Percentiles rank a stretch among this genome's conserved stretches.
phyloP scores from a whole-genome alignment of 148 eudicot genomes.

The Tetragonia tetragonoides region DNA sequence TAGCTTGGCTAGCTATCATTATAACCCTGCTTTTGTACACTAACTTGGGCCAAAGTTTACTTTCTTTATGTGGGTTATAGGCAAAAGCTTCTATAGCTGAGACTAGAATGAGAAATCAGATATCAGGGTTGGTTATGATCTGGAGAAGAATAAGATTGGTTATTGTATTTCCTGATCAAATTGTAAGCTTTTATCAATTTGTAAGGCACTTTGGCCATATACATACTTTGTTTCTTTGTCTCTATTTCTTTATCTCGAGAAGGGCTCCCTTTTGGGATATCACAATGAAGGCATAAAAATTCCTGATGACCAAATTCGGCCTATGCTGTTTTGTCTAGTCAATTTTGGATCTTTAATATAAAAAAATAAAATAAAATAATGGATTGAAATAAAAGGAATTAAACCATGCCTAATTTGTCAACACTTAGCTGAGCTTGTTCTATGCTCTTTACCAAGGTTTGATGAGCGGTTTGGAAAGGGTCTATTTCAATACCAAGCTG shows the following conservation, averaged over 20 bases:
- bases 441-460: not conserved
- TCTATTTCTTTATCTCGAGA: not conserved
- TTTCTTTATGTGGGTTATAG: not conserved
- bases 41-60: not conserved
- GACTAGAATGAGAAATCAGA: not conserved
- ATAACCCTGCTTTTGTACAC: not conserved
- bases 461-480: not conserved
- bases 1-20: not conserved
- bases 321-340: not conserved
- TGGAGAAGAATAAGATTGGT: not conserved
- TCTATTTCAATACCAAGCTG: not conserved
- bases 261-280: not conserved
- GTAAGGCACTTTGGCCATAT: not conserved
- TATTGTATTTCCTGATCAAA: not conserved
- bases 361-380: not conserved
- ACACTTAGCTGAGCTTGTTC: not conserved
- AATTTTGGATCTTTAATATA: not conserved
- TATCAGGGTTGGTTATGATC: not conserved
- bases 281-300: not conserved
- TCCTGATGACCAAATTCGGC: not conserved
- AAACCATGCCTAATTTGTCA: not conserved
- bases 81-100: not conserved
- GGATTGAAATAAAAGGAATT: not conserved
- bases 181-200: not conserved
- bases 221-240: not conserved